Percentiles rank a stretch among this genome's conserved stretches.
These are phyloP conservation scores for Phyllostachys edulis DNA, from an alignment of 176 grass and related monocot species.

Conservation along the genomic window DNA sequence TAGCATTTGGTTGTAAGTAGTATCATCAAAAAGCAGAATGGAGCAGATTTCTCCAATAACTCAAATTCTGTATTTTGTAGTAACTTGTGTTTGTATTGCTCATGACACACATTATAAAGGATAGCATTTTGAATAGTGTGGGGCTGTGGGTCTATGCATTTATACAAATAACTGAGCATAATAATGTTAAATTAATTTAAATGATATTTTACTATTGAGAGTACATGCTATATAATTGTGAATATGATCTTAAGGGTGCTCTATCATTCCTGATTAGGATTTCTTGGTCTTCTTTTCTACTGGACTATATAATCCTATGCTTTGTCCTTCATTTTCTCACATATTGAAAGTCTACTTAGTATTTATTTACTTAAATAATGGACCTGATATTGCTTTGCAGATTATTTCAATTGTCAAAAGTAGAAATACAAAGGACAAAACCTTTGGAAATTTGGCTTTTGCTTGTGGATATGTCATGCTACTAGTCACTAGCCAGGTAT, in stretches of 20 bases:
- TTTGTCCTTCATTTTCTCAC: background rate
- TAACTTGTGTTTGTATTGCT: background rate
- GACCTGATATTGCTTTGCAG: conserved; percentile 35
- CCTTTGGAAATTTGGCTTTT: conserved; percentile 40
- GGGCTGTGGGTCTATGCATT: background rate
- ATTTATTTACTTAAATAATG: background rate
- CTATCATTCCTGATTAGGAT: background rate
- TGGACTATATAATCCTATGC: background rate
- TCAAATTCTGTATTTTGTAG: background rate
- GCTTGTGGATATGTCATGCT: conserved; percentile 53
- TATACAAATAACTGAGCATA: background rate
- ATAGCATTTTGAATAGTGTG: background rate
- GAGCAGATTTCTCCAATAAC: background rate
- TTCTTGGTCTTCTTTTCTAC: background rate
- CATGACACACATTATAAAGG: background rate
- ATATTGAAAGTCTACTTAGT: background rate
- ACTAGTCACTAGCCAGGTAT: conserved; percentile 48
- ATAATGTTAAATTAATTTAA: background rate
- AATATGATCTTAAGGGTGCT: background rate
- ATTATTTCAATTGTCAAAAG: conserved; percentile 52
- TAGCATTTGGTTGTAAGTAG: background rate
- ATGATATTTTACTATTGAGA: background rate
- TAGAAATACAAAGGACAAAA: conserved; percentile 50
- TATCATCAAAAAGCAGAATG: background rate
- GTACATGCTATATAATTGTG: background rate